Percentiles rank a stretch among this genome's conserved stretches.
phyloP scores from a whole-genome alignment of 495 filamentous ascomycete genomes.

The Penicilliopsis zonata region DNA sequence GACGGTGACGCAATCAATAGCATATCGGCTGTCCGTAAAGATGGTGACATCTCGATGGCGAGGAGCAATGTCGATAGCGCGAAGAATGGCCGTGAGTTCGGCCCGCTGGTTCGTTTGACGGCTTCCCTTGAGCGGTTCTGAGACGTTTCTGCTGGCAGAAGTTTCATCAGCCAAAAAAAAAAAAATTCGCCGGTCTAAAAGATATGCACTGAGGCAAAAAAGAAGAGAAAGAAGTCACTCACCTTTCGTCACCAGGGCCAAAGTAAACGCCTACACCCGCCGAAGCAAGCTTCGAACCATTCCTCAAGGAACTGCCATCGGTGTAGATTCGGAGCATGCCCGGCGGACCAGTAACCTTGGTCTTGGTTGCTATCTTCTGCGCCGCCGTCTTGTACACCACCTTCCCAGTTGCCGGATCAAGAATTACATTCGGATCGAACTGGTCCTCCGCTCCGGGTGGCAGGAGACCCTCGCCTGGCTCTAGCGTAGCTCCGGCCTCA shows the following conservation, averaged over 20 bases:
- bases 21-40: conserved; percentile 73
- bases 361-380: conserved; percentile 35
- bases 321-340: conserved; percentile 69
- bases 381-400: conserved; percentile 44
- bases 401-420: conserved; percentile 45
- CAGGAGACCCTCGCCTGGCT: conserved; percentile 42
- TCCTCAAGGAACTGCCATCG: conserved; percentile 71
- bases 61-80: conserved; percentile 68
- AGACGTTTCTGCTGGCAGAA: conserved; percentile 59
- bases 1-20: conserved; percentile 77
- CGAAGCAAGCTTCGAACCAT: conserved; percentile 57
- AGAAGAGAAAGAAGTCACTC: conserved; percentile 10
- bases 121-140: conserved; percentile 61
- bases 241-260: conserved; percentile 61
- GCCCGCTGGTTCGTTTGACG: conserved; percentile 90
- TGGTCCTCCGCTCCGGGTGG: conserved; percentile 45
- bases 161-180: conserved; percentile 12
- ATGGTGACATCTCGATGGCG: conserved; percentile 53
- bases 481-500: conserved; percentile 32
- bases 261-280: conserved; percentile 89
- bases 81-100: conserved; percentile 77
- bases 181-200: background rate
- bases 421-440: conserved; percentile 45
- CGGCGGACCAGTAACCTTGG: conserved; percentile 20
- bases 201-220: background rate